Percentiles rank a stretch among this genome's conserved stretches.
phyloP scores from a whole-genome alignment of 805 yeast genomes.

The Ascoidea rubescens region DNA sequence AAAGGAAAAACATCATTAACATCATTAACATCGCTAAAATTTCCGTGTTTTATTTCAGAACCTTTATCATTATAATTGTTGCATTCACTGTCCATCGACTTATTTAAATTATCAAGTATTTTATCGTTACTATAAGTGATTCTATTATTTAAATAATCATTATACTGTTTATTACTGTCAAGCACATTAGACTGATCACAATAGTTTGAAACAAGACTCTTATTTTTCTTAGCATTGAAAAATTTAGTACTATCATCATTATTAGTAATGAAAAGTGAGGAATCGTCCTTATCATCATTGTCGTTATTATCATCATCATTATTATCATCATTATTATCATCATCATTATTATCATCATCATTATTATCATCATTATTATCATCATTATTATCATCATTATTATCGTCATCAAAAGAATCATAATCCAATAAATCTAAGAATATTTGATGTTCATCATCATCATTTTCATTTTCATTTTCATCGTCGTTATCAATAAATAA shows the following conservation, averaged over 20 bases:
- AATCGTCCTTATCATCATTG: not conserved
- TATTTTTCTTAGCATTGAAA: too few relatives aligned
- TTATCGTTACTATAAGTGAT: not conserved
- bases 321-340: not conserved
- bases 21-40: not conserved
- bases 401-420: too few relatives aligned
- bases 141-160: too few relatives aligned
- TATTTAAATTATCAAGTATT: not conserved
- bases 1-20: not conserved
- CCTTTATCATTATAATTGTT: too few relatives aligned
- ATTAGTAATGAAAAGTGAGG: not conserved
- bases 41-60: not conserved
- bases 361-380: too few relatives aligned
- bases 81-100: not conserved
- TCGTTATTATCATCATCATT: too few relatives aligned
- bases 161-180: not conserved
- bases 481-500: too few relatives aligned
- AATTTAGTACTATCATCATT: not conserved
- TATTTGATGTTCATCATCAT: too few relatives aligned
- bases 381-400: too few relatives aligned
- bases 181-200: not conserved
- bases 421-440: too few relatives aligned
- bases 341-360: not conserved
- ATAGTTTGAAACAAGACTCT: not conserved
- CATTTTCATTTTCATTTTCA: too few relatives aligned